Evolutionary conservation across 306 rosid species (phyloP), one percentile per base, ranked within the genome.

Genomic region (Cicer arietinum): DNA sequence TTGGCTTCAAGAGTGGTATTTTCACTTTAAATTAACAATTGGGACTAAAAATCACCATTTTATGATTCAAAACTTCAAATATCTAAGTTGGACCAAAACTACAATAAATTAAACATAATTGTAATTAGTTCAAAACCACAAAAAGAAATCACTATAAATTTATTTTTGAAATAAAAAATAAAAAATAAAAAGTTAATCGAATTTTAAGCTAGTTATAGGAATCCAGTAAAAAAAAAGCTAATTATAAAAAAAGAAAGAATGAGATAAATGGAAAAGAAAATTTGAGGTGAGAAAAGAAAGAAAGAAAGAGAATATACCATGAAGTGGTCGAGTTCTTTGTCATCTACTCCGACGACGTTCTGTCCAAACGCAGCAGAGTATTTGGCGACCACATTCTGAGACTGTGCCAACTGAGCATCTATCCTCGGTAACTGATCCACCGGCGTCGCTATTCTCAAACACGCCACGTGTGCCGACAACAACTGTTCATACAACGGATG

Each of bases 401-500:
- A 92, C 91, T 92, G 92, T 5, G 91, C 91, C 44, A 95, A 85
- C 92, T 95, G 99, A 13, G 99, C 99, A 68, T 95, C 98, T 73
- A 95, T 95, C 84, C 99, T 92, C 7, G 99, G 97, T 73, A 95
- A 72, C 90, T 95, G 99, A 77, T 95, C 98, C 13, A 95, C 99
- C 64, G 98, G 99, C 22, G 99, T 95, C 14, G 99, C 98, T 83
- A 95, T 95, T 77, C 99, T 87, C 14, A 95, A 87, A 77, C 99
- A 95, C 16, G 97, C 90, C 69, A 95, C 99, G 66, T 92, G 98
- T 6, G 99, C 98, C 59, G 98, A 92, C 17, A 95, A 90, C 56
- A 95, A 86, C 81, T 91, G 97, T 46, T 95, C 98, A 45, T 95
- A 95, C 22, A 95, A 85, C 45, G 98, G 99, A 69, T 95, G 98